These are phyloP conservation scores for Crataegus laevigata DNA, from an alignment of 306 rosid genomes.

Conservation along the genomic window DNA sequence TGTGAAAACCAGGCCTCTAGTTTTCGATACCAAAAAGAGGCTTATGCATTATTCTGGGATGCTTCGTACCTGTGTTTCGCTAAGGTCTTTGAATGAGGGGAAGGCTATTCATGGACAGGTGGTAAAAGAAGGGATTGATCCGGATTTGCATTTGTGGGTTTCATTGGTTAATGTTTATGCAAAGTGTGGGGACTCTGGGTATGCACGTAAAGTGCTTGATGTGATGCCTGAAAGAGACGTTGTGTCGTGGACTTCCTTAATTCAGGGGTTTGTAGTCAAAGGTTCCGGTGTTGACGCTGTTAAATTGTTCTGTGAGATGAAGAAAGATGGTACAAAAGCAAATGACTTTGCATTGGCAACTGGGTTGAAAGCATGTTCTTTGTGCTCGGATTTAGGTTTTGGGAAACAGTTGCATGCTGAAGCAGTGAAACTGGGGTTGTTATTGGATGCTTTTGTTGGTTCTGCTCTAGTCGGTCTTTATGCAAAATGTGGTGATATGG, in stretches of 20 bases:
- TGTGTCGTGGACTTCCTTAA: constrained; percentile 36
- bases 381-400: constrained; percentile 17
- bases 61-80: constrained; percentile 23
- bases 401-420: constrained; percentile 38
- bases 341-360: constrained; percentile 36
- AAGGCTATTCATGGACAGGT: constrained; percentile 34
- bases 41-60: constrained; percentile 22
- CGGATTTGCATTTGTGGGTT: constrained; percentile 35
- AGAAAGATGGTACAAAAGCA: constrained; percentile 29
- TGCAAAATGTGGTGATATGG: constrained; percentile 30
- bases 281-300: constrained; percentile 13
- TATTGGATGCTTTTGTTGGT: constrained; percentile 26
- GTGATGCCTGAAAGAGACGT: constrained; percentile 36
- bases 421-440: constrained; percentile 25
- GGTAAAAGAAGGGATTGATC: constrained; percentile 20
- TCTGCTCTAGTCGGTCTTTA: constrained; percentile 34
- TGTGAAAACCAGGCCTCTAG: not conserved
- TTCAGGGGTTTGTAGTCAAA: constrained; percentile 27
- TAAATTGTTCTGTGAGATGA: constrained; percentile 27
- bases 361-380: constrained; percentile 34
- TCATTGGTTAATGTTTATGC: constrained; percentile 35
- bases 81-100: constrained; percentile 22
- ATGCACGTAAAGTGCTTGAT: constrained; percentile 27
- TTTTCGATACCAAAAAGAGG: constrained; percentile 10
- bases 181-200: constrained; percentile 20